Percentiles rank a stretch among this genome's conserved stretches.
Conservation (phyloP, 331 rosid species). For the Rosa hybrid region DNA sequence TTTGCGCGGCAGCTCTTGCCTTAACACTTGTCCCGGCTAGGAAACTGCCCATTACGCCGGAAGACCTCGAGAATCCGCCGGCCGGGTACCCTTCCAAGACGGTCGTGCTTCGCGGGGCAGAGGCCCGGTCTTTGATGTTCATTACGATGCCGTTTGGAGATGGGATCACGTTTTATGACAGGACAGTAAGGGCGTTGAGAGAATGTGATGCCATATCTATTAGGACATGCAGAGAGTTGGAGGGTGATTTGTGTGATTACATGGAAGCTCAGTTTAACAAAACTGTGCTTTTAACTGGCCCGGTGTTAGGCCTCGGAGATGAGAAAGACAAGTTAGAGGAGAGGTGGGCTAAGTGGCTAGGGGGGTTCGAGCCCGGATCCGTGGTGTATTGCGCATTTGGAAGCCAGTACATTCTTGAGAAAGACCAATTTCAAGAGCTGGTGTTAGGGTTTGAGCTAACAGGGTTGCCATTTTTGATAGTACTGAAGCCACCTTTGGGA, state of each 20-base stretch:
- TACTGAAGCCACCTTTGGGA: slow-evolving; percentile 48
- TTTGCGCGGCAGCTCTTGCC: slow-evolving; percentile 44
- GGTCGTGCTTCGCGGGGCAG: slow-evolving; percentile 40
- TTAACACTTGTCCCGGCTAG: slow-evolving; percentile 37
- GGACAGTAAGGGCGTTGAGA: slow-evolving; percentile 23
- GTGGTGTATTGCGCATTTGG: slow-evolving; percentile 66
- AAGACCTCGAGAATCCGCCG: slow-evolving; percentile 46
- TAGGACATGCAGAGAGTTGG: slow-evolving; percentile 50
- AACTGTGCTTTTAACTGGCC: slow-evolving; percentile 44
- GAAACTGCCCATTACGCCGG: slow-evolving; percentile 27
- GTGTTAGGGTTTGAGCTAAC: slow-evolving; percentile 49
- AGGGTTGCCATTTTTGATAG: slow-evolving; percentile 45
- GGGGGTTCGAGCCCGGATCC: slow-evolving; percentile 22
- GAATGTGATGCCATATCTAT: slow-evolving; percentile 44
- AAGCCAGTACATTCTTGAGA: slow-evolving; percentile 40
- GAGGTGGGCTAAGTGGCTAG: slow-evolving; percentile 38
- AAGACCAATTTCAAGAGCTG: slow-evolving; percentile 53
- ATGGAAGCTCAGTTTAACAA: slow-evolving; percentile 36
- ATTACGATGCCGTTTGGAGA: slow-evolving; percentile 41
- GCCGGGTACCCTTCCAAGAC: slow-evolving; percentile 52
- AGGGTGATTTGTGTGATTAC: slow-evolving; percentile 44
- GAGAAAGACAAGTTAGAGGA: slow-evolving; percentile 17
- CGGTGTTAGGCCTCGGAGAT: slow-evolving; percentile 23
- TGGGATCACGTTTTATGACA: slow-evolving; percentile 34
- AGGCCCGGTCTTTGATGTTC: slow-evolving; percentile 28